These are phyloP conservation scores for Tolypocladium tundrense DNA, from an alignment of 2,329 filamentous ascomycete genomes.

Conservation along the genomic window DNA sequence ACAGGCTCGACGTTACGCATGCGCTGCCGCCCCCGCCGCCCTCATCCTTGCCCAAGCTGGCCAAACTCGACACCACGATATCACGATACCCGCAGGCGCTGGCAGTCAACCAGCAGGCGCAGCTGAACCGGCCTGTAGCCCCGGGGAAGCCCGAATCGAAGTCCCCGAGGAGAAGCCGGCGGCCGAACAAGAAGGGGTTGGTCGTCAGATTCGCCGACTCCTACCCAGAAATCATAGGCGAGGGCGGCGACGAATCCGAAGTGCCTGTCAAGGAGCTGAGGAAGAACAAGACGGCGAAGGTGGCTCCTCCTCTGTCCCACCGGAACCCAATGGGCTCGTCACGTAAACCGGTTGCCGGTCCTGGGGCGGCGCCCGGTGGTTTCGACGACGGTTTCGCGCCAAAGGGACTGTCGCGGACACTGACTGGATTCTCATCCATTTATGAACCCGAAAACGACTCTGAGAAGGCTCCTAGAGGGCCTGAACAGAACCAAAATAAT, in stretches of 20 bases:
- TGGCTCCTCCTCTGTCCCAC: constrained; percentile 19
- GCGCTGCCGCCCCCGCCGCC: constrained; percentile 32
- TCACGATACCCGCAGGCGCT: constrained; percentile 46
- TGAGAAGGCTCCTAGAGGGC: background rate
- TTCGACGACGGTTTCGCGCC: constrained; percentile 38
- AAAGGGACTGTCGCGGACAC: constrained; percentile 42
- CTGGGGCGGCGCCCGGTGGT: constrained; percentile 3
- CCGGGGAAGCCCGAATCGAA: constrained; percentile 27
- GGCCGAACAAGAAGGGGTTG: constrained; percentile 53
- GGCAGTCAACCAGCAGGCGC: constrained; percentile 31
- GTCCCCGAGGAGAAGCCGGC: constrained; percentile 33
- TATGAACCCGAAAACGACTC: constrained; percentile 11
- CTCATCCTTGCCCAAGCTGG: constrained; percentile 37
- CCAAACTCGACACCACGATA: constrained; percentile 45
- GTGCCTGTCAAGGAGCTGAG: constrained; percentile 63
- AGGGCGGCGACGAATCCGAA: constrained; percentile 81
- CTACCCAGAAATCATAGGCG: constrained; percentile 73
- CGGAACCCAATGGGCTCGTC: constrained; percentile 5
- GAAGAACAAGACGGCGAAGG: constrained; percentile 36
- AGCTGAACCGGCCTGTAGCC: constrained; percentile 32
- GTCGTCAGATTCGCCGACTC: constrained; percentile 64
- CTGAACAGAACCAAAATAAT: background rate
- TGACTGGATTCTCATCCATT: constrained; percentile 42
- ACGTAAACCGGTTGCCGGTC: background rate
- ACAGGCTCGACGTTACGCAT: constrained; percentile 44